phyloP scores from a whole-genome alignment of 768 basidiomycete species.

The Rhizopogon sp. region DNA sequence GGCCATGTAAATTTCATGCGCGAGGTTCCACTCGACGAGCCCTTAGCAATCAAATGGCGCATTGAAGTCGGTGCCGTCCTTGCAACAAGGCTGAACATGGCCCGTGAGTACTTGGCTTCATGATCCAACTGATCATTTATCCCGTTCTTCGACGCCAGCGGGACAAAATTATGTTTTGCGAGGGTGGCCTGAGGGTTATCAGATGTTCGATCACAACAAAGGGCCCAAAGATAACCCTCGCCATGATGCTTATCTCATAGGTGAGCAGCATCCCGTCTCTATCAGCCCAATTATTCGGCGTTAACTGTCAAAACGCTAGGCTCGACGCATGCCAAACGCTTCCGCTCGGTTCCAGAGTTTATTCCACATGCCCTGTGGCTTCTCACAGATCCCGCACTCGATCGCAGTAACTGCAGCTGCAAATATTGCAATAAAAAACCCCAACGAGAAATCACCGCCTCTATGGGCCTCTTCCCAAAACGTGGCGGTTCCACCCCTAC shows the following conservation, averaged over 20 bases:
- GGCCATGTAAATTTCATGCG: conserved; percentile 74
- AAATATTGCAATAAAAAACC: conserved; percentile 72
- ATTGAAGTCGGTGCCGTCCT: conserved; percentile 34
- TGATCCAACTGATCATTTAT: not conserved
- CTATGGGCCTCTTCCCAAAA: conserved; percentile 41
- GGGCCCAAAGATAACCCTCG: conserved; percentile 49
- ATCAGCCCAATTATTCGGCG: not conserved
- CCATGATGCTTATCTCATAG: conserved; percentile 76
- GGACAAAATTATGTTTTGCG: conserved; percentile 57
- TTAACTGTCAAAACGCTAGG: conserved; percentile 14
- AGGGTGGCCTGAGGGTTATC: conserved; percentile 63
- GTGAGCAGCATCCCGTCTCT: conserved; percentile 34
- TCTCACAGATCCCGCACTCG: conserved; percentile 43
- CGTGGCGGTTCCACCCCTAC: conserved; percentile 25
- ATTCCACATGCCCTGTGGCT: conserved; percentile 83
- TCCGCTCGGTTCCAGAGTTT: conserved; percentile 84
- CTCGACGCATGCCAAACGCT: conserved; percentile 44
- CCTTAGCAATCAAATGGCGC: conserved; percentile 56
- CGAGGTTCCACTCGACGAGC: conserved; percentile 44
- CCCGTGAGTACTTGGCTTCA: conserved; percentile 35
- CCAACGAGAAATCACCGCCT: conserved; percentile 65
- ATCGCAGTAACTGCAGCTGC: conserved; percentile 55
- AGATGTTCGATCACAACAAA: conserved; percentile 72
- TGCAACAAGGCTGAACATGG: conserved; percentile 40
- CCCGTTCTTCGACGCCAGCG: conserved; percentile 24